Base-by-base conservation (phyloP, 164 flowering plant species). In the Chloranthus sessilifolius region DNA sequence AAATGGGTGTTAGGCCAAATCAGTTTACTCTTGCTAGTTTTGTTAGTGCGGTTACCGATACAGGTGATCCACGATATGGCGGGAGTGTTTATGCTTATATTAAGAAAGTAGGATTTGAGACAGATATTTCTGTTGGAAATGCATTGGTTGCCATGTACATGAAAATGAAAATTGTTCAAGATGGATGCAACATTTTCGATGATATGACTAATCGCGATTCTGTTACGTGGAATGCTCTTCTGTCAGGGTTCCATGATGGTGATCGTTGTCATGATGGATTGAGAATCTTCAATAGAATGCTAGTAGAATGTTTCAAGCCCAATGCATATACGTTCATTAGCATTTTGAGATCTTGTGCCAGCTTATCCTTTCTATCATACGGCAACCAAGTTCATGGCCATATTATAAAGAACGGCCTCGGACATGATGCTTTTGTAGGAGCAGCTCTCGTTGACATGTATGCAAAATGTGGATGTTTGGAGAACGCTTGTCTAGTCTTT, bases 211-310 rank as follows among this genome's bases (percentile, higher is more conserved):
- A 65, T 23, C 56, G 52, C 15, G 81, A 76, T 70, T 16, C 51
- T 7, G 53, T 67, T 51, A 65, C 81, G 40, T 79, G 81, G 85
- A 79, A 76, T 53, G 61, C 73, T 20, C 71, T 76, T 33, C 61
- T 79, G 15, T 69, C 77, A 27, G 79, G 81, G 42, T 72, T 64
- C 53, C 77, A 72, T 28, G 64, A 61, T 45, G 60, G 63, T 34
- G 65, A 57, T 27, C 51, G 31, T 61, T 60, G 61, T 43, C 50
- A 58, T 52, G 40, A 52, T 26, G 75, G 72, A 38, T 65, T 40
- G 11, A 54, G 37, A 34, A 70, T 76, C 46, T 76, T 72, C 63
- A 47, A 16, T 20, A 44, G 60, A 48, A 59, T 79, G 72, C 70
- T 76, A 34, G 23, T 40, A 12, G 69, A 70, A 41, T 66, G 71